Evolutionary conservation across 1,284 basidiomycete genomes (phyloP), one percentile per base, ranked within the genome.

Genomic region (Ceratobasidium sp.): DNA sequence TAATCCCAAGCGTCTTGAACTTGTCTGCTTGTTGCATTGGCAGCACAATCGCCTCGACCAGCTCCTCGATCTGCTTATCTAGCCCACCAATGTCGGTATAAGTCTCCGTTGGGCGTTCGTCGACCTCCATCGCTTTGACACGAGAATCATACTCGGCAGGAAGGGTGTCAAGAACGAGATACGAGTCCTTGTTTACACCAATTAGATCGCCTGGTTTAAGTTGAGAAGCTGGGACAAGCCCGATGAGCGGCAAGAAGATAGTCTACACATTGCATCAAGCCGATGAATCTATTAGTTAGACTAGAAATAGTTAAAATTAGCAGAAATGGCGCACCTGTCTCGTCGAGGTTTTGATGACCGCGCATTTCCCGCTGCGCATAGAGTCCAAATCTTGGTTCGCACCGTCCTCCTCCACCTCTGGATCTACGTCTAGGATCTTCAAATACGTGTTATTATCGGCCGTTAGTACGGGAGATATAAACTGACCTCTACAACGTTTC

Each of bases 101-200:
- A 1, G 89, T 90, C 84, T 93, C 92, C 15, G 92, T 93, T 26
- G 92, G 92, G 78, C 90, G 85, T 84, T 94, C 92, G 80, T 94
- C 92, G 0, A 94, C 98, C 83, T 99, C 96, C 97, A 99, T 99
- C 1, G 92, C 92, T 83, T 93, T 93, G 69, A 94, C 92, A 76
- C 92, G 86, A 45, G 90, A 91, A 81, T 94, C 92, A 83, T 91
- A 94, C 81, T 94, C 92, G 77, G 89, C 86, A 6, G 92, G 92
- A 2, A 94, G 85, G 65, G 90, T 97, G 85, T 99, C 97, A 37
- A 99, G 89, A 58, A 99, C 90, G 78, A 99, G 90, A 83, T 99
- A 99, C n/a, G 96, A 98, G 84, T 99, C 97, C 85, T 99, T 99
- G 88, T 99, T 99, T 68, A 99, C 97, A 79, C 97, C 97, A 81